phyloP scores from a whole-genome alignment of 805 yeast species.

The Nakazawaea wickerhamii region DNA sequence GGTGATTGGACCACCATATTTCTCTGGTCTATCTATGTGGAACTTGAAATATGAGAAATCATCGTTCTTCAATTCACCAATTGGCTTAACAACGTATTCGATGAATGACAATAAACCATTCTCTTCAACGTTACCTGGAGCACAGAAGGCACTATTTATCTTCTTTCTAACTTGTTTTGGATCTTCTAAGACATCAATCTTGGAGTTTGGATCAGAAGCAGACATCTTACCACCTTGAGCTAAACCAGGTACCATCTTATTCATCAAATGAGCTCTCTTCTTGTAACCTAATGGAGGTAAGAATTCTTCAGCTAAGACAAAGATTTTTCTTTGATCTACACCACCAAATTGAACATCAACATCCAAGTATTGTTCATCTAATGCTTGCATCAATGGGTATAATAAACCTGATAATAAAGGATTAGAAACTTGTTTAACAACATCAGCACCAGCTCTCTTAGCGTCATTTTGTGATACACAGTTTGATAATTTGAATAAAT shows the following conservation, averaged over 20 bases:
- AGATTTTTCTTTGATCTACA: conserved; percentile 97
- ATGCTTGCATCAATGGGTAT: conserved; percentile 98
- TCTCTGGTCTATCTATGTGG: conserved; percentile 85
- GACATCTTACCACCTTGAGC: conserved; percentile 98
- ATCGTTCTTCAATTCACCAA: conserved; percentile 67
- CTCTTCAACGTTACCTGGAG: conserved; percentile 88
- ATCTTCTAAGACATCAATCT: conserved; percentile 87
- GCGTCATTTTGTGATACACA: conserved; percentile 91
- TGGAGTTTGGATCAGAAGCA: conserved; percentile 97
- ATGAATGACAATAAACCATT: conserved; percentile 87
- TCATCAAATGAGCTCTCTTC: conserved; percentile 98
- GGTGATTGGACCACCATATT: conserved; percentile 90
- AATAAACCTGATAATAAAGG: conserved; percentile 91
- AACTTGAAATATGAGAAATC: conserved; percentile 52
- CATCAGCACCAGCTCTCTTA: conserved; percentile 99
- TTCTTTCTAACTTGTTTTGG: conserved; percentile 87
- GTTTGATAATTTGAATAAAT: conserved; percentile 80
- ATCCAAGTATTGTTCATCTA: conserved; percentile 86
- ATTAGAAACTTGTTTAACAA: conserved; percentile 93
- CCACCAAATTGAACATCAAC: conserved; percentile 98
- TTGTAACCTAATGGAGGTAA: conserved; percentile 84
- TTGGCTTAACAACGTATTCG: conserved; percentile 80
- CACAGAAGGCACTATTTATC: conserved; percentile 87
- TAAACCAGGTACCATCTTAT: conserved; percentile 97
- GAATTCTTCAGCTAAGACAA: conserved; percentile 94